These are phyloP conservation scores for Poronia punctata DNA, from an alignment of 495 filamentous ascomycete species.

Conservation along the genomic window DNA sequence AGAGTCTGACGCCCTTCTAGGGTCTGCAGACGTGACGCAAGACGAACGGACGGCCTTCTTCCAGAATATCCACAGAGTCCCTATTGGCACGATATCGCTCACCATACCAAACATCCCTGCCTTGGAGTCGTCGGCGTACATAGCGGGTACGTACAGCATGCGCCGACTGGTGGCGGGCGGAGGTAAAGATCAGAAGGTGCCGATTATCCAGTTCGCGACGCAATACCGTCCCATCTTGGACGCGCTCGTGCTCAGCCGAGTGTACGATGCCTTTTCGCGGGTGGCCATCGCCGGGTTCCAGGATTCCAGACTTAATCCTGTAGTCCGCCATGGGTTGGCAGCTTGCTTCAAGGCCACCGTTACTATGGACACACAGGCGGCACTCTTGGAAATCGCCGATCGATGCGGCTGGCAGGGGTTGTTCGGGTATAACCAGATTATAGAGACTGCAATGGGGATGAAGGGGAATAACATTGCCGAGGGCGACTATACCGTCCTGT, in stretches of 20 bases:
- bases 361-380: conserved; percentile 10
- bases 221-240: conserved; percentile 30
- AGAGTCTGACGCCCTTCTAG: conserved; percentile 24
- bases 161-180: conserved; percentile 19
- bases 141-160: conserved; percentile 27
- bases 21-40: conserved; percentile 4
- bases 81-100: conserved; percentile 24
- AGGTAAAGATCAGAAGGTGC: conserved; percentile 9
- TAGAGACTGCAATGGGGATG: conserved; percentile 8
- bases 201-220: conserved; percentile 29
- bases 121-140: conserved; percentile 18
- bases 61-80: conserved; percentile 21
- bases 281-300: conserved; percentile 10
- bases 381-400: conserved; percentile 19
- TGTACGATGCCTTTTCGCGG: conserved; percentile 24
- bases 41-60: conserved; percentile 24
- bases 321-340: conserved; percentile 5
- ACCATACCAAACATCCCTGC: conserved; percentile 19
- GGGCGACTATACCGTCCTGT: conserved; percentile 27
- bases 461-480: conserved; percentile 24
- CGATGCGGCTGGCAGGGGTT: conserved; percentile 29
- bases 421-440: conserved; percentile 25
- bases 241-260: conserved; percentile 21
- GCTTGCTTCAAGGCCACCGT: conserved; percentile 24
- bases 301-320: neutral